phyloP scores from a whole-genome alignment of 495 filamentous ascomycete genomes.

The Aspergillus asperescens region DNA sequence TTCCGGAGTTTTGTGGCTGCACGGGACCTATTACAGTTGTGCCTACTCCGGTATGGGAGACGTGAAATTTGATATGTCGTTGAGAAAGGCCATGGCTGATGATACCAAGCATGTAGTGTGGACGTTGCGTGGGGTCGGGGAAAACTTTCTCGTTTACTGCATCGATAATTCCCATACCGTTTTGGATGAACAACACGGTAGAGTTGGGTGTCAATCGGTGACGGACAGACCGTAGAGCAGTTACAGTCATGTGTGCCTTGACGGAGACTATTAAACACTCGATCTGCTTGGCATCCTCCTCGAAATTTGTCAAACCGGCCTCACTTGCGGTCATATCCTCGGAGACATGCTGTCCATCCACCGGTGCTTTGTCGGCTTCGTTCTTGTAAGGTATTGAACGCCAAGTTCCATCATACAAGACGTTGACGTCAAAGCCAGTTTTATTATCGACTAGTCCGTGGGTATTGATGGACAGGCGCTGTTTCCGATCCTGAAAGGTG shows the following conservation, averaged over 20 bases:
- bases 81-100: slow-evolving; percentile 59
- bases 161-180: slow-evolving; percentile 79
- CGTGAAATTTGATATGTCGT: slow-evolving; percentile 49
- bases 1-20: slow-evolving; percentile 23
- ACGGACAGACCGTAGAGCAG: slow-evolving; percentile 51
- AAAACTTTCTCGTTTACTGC: slow-evolving; percentile 64
- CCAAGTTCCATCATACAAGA: slow-evolving; percentile 28
- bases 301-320: slow-evolving; percentile 11
- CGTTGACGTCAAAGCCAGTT: slow-evolving; percentile 41
- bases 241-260: slow-evolving; percentile 51
- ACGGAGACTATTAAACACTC: slow-evolving; percentile 71
- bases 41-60: slow-evolving; percentile 59
- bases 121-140: slow-evolving; percentile 54
- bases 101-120: slow-evolving; percentile 71
- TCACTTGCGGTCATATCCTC: neutral
- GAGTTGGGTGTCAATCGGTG: slow-evolving; percentile 66
- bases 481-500: slow-evolving; percentile 25
- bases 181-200: slow-evolving; percentile 75
- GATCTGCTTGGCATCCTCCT: slow-evolving; percentile 48
- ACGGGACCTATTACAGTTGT: slow-evolving; percentile 56
- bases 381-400: slow-evolving; percentile 28
- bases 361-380: slow-evolving; percentile 13
- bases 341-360: neutral
- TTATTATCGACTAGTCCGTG: slow-evolving; percentile 40
- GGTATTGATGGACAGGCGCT: slow-evolving; percentile 27